Base-by-base conservation (phyloP, 2,329 filamentous ascomycete genomes). In the Septoria linicola region DNA sequence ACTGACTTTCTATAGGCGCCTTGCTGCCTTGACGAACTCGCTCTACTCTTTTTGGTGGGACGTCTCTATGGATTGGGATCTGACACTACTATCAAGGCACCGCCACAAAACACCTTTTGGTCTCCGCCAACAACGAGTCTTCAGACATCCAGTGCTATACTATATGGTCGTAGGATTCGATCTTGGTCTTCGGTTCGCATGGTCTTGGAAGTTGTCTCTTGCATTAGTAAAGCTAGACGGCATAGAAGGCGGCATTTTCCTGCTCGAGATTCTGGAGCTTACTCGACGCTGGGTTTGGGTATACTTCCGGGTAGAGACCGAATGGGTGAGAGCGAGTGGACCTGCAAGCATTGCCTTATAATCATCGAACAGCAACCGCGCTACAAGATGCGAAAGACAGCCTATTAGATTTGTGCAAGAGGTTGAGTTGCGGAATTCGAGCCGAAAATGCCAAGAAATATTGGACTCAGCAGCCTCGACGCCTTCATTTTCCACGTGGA, bases 1-100 rank as follows among this genome's bases (percentile, higher is more conserved):
- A 39, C 50, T 13, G 31, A 10, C 13, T 25, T 32, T 10, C 5
- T 25, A 16, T 30, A 61, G 66, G 66, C 41, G 64, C 3, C 36
- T 65, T 6, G 60, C 63, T 34, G 59, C 61, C 16, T 27, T 89
- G 27, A 66, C 93, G 63, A 96, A 99, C 70, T 95, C 89, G 11
- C 76, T 87, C 37, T 99, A 96, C 73, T 90, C 87, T n/a, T 97
- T 97, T 75, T 99, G 93, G 77, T 99, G 93, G 93, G 93, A 99
- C 65, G 84, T 97, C 23, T 80, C 89, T 49, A 93, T 91, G 73
- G 93, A 99, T 76, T 99, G 93, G 93, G 93, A 97, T 66, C 77
- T 99, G 56, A 88, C 87, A 0, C 78, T 97, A 11, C 88, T 97
- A 66, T 81, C 85, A 1, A 68, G 76, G 1, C 68, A 73, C 11